phyloP scores from a whole-genome alignment of 2,329 filamentous ascomycete species.

The Hymenoscyphus scutula region DNA sequence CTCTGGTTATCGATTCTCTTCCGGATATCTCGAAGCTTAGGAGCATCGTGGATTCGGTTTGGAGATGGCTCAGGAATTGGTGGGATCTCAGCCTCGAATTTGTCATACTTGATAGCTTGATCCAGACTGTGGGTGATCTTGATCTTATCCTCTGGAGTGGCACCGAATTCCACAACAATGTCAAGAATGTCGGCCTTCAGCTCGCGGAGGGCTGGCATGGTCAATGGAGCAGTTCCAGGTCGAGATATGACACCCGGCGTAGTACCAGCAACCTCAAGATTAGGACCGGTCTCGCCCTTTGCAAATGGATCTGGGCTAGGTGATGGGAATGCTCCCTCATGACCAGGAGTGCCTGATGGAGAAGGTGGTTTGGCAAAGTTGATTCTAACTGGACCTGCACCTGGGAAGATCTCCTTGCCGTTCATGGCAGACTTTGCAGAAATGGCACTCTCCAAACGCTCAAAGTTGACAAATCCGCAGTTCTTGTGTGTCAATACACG shows the following conservation, averaged over 20 bases:
- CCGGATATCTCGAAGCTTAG: constrained; percentile 89
- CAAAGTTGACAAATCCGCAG: constrained; percentile 98
- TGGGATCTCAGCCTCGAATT: constrained; percentile 81
- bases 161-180: constrained; percentile 87
- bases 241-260: constrained; percentile 40
- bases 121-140: constrained; percentile 74
- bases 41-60: constrained; percentile 86
- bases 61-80: constrained; percentile 83
- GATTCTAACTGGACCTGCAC: constrained; percentile 89
- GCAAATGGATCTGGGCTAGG: constrained; percentile 85
- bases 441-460: constrained; percentile 85
- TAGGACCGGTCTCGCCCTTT: constrained; percentile 49
- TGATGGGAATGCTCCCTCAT: constrained; percentile 83
- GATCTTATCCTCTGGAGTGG: constrained; percentile 71
- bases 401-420: constrained; percentile 97
- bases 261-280: constrained; percentile 39
- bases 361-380: constrained; percentile 97
- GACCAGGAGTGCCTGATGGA: constrained; percentile 82
- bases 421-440: constrained; percentile 86
- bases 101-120: constrained; percentile 69
- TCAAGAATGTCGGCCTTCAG: constrained; percentile 79
- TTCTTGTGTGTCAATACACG: constrained; percentile 97
- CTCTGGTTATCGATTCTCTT: constrained; percentile 97
- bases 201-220: constrained; percentile 70
- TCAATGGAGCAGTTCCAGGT: constrained; percentile 52